Evolutionary conservation across 73 alveolate genomes (phyloP).

Genomic region (Paramecium octaurelia): DNA sequence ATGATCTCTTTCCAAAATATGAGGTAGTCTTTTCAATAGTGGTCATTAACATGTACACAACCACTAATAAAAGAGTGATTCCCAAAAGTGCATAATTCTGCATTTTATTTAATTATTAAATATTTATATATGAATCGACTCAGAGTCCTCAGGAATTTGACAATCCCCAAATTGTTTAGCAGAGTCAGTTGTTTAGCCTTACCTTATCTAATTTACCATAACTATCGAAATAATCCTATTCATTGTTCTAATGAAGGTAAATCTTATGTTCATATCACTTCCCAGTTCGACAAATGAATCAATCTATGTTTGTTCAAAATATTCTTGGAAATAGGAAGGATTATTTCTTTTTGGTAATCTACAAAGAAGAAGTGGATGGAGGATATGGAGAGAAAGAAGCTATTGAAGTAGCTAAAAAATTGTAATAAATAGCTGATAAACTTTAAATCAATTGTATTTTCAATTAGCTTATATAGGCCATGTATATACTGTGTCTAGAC

Average conservation of each 20-base stretch:
- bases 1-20: not conserved
- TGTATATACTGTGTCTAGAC: not conserved
- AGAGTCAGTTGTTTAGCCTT: not conserved
- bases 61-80: not conserved
- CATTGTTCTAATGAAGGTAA: not conserved
- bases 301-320: not conserved
- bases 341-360: not conserved
- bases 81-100: constrained; percentile 13
- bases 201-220: not conserved
- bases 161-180: not conserved
- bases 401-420: not conserved
- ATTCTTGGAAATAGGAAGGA: not conserved
- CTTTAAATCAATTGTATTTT: not conserved
- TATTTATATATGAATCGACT: not conserved
- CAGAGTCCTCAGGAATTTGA: not conserved
- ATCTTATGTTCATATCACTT: not conserved
- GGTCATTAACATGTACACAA: constrained; percentile 10
- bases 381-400: constrained; percentile 37
- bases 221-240: not conserved
- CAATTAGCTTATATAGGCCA: not conserved
- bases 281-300: not conserved
- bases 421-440: not conserved
- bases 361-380: constrained; percentile 28
- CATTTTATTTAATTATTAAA: constrained; percentile 18
- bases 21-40: not conserved